Base-by-base conservation (phyloP, 345 rosid species). In the Eucalyptus regnans region DNA sequence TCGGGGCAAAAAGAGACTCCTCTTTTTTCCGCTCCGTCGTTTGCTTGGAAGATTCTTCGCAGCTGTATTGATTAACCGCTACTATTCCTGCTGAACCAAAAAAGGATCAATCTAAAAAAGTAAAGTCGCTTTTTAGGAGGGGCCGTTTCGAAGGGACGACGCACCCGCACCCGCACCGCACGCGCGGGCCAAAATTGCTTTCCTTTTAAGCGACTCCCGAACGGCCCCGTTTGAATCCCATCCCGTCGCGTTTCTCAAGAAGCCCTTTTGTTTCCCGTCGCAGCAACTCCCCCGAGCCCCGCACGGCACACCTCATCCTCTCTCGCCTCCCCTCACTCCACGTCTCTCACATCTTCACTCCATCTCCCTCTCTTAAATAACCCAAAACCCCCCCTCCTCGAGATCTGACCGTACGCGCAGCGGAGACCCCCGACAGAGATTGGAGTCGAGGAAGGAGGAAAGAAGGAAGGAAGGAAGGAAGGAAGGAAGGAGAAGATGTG, bases 401-500 rank as follows among this genome's bases (percentile, higher is more conserved):
- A 76, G 84, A 76, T 76, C 84, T 76, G 84, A 64, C 58, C 58
- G 20, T 52, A 52, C 58, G 37, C 23, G 25, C 12, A 76, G 48
- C 84, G 2, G 83, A 20, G 48, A 1, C 68, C 68, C 84, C 22
- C 51, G 87, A 7, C 31, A 17, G 48, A 84, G 58, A 54, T 12
- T 12, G 27, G 11, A 52, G 51, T 23, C n/a, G 88, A 7, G 7
- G n/a, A 12, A 81, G 86, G 33, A 33, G 13, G 52, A 7, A 49
- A 12, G 2, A 6, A 16, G 54, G 54, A 17, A 51, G 9, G 56
- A 29, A 56, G 76, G 22, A 23, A 88, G 41, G 52, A 50, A 41
- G 71, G 41, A 29, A 44, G 41, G 41, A 41, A 41, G 46, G 49
- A 12, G 25, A 37, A 9, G 93, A 96, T 96, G 99, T 96, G 99